Evolutionary conservation across 23 red algal genomes (phyloP).

Genomic region (Gracilariopsis chorda): DNA sequence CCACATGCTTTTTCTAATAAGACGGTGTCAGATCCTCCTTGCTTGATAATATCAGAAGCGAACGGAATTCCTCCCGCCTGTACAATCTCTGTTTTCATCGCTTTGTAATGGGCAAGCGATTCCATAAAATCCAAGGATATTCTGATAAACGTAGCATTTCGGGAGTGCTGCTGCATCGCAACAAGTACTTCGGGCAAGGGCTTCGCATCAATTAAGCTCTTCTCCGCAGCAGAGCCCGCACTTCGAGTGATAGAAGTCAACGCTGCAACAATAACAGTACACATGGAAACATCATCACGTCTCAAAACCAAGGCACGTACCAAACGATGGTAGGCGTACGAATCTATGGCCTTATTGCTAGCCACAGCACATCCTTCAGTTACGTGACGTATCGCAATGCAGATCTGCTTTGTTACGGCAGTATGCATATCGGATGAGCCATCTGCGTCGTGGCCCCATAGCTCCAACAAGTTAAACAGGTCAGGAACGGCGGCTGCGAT

Average conservation of each 20-base stretch:
- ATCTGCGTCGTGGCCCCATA: slow-evolving; percentile 29
- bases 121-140: slow-evolving; percentile 55
- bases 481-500: slow-evolving; percentile 21
- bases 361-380: slow-evolving; percentile 36
- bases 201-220: slow-evolving; percentile 38
- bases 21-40: slow-evolving; percentile 23
- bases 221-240: slow-evolving; percentile 17
- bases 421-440: background rate
- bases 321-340: slow-evolving; percentile 28
- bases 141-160: slow-evolving; percentile 22
- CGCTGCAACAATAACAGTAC: slow-evolving; percentile 3
- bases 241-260: slow-evolving; percentile 37
- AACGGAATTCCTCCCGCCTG: slow-evolving; percentile 53
- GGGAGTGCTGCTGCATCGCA: slow-evolving; percentile 40
- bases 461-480: slow-evolving; percentile 25
- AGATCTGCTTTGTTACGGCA: slow-evolving; percentile 9
- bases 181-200: slow-evolving; percentile 41
- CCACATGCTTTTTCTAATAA: slow-evolving; percentile 45
- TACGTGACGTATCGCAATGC: slow-evolving; percentile 19
- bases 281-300: slow-evolving; percentile 24
- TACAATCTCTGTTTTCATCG: slow-evolving; percentile 56
- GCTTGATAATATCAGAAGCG: slow-evolving; percentile 25
- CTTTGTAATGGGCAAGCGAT: slow-evolving; percentile 4
- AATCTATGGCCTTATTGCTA: slow-evolving; percentile 7
- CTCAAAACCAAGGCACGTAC: slow-evolving; percentile 5